Evolutionary conservation across 2,329 filamentous ascomycete species (phyloP), one percentile per base, ranked within the genome.

Genomic region (Aspergillus pseudoglaucus): DNA sequence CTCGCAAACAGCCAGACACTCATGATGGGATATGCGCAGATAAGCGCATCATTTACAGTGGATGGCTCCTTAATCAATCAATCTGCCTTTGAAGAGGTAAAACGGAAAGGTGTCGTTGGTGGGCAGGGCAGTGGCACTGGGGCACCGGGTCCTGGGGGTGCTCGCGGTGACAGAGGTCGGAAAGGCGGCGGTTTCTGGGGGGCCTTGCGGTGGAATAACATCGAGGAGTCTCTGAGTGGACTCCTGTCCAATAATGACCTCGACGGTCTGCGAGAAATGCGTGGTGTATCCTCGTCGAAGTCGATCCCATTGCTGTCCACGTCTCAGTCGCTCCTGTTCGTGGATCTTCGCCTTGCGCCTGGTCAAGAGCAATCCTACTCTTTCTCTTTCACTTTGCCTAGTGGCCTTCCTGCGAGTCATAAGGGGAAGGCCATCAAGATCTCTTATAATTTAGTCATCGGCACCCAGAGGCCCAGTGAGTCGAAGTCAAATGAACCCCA

Each of bases 1-100:
- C 25, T 50, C 6, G 46, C 52, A 15, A 58, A 61, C 40, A 56
- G 53, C 46, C 90, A 97, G 64, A 84, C 85, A 1, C 72, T 98
- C 46, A 94, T 98, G 83, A 98, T 98, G 93, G 93, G 90, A 0
- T 98, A 95, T 68, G 91, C 88, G 2, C 93, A 98, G 59, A 82
- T 97, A 2, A 87, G 89, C 67, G 93, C 93, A 3, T 90, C 88
- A 0, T 98, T 98, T 59, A 89, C 84, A 0, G 72, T 98, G 6
- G 93, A 98, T 62, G 90, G 90, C 0, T 95, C 93, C 1, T 73
- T 98, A 18, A 83, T 98, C 50, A 91, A 94, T 59, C 83, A 94
- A 35, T 83, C 83, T 0, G 88, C 88, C 0, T 98, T 98, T 59
- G 93, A 98, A 63, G 88, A 94, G 59, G 90, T 97, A 35, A 98